These are phyloP conservation scores for Myxozyma neotropica DNA, from an alignment of 805 yeast species.

Conservation along the genomic window DNA sequence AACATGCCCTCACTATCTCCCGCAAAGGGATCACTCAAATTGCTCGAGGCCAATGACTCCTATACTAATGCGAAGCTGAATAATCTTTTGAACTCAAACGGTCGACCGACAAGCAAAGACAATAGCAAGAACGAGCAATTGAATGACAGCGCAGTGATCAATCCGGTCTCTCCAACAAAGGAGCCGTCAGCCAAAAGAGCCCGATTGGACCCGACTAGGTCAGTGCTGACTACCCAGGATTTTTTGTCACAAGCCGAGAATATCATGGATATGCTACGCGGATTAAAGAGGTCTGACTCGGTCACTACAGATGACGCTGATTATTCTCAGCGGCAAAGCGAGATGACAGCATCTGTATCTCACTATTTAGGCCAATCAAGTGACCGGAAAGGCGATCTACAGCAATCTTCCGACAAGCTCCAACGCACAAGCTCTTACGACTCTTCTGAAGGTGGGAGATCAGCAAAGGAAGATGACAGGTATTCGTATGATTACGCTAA, in stretches of 20 bases:
- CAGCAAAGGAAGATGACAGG: neutral
- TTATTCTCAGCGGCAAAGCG: conserved; percentile 25
- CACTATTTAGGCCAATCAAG: conserved; percentile 6
- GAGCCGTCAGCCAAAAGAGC: conserved; percentile 29
- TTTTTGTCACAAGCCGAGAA: conserved; percentile 39
- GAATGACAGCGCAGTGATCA: conserved; percentile 1
- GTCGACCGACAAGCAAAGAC: neutral
- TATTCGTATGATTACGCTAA: neutral
- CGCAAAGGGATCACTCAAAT: conserved; percentile 33
- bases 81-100: conserved; percentile 30
- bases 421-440: neutral
- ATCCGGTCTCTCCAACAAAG: conserved; percentile 22
- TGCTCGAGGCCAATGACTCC: conserved; percentile 39
- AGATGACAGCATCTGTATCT: conserved; percentile 15
- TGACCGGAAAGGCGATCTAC: neutral
- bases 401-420: neutral
- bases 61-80: conserved; percentile 38
- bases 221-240: conserved; percentile 33
- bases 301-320: conserved; percentile 22
- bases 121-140: neutral
- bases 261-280: conserved; percentile 35
- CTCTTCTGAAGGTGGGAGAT: neutral
- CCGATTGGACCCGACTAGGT: conserved; percentile 4
- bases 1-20: neutral
- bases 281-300: conserved; percentile 17